Percentiles rank a stretch among this genome's conserved stretches.
Conservation (phyloP, 1,284 basidiomycete genomes). For the Singerocomus rubriflavus region DNA sequence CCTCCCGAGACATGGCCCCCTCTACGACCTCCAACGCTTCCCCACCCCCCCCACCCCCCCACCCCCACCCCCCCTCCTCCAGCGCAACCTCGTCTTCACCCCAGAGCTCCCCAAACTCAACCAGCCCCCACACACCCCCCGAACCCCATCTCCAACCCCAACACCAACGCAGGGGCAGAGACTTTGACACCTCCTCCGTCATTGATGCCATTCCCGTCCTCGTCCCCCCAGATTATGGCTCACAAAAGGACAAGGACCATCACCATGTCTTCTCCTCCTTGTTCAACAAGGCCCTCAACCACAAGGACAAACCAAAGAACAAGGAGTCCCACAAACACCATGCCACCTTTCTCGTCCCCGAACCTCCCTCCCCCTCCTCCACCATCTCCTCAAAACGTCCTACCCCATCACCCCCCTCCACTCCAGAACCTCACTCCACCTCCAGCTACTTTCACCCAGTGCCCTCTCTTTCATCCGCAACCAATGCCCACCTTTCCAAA, state of each 20-base stretch:
- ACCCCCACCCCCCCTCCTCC: conserved; percentile 24
- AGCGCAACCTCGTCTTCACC: conserved; percentile 19
- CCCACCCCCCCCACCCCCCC: conserved; percentile 81
- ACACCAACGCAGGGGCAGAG: conserved; percentile 36
- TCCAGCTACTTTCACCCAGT: conserved; percentile 34
- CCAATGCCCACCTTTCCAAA: conserved; percentile 90
- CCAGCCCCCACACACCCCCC: conserved; percentile 35
- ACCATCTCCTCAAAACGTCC: conserved; percentile 25
- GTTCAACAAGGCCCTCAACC: conserved; percentile 23
- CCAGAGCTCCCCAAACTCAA: conserved; percentile 23
- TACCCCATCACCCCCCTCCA: conserved; percentile 30
- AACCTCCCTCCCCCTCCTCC: conserved; percentile 36
- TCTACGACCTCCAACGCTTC: conserved; percentile 91
- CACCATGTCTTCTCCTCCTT: conserved; percentile 15
- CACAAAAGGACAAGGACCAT: conserved; percentile 23
- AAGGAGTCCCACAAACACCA: conserved; percentile 16
- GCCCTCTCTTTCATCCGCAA: conserved; percentile 70
- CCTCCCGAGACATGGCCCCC: conserved; percentile 55
- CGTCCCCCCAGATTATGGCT: conserved; percentile 15
- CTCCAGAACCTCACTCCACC: conserved; percentile 29
- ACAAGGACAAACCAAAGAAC: conserved; percentile 15
- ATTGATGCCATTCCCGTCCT: conserved; percentile 32
- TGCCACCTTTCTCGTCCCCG: conserved; percentile 12
- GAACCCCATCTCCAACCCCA: conserved; percentile 35
- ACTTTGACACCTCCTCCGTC: conserved; percentile 38